Percentiles rank a stretch among this genome's conserved stretches.
Conservation (phyloP, 78 protist species). For the Dictyostelium intermedium region DNA sequence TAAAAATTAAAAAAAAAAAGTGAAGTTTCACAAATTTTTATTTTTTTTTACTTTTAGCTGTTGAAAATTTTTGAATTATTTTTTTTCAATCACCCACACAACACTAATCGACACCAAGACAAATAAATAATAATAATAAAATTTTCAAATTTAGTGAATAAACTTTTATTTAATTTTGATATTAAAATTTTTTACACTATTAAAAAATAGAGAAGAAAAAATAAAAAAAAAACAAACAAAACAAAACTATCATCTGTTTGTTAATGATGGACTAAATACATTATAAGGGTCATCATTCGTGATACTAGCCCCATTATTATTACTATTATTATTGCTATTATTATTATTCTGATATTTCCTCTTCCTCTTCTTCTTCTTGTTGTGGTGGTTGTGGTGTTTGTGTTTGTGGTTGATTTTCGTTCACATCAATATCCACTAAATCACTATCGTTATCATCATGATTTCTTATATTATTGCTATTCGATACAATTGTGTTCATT, state of each 20-base stretch:
- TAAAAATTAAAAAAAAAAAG: neutral
- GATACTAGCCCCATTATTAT: neutral
- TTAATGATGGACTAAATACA: neutral
- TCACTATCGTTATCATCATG: neutral
- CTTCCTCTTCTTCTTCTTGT: neutral
- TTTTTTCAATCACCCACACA: no score
- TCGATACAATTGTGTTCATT: neutral
- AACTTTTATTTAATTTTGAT: no score
- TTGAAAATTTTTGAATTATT: no score
- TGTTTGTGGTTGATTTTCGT: neutral
- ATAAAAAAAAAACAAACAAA: no score
- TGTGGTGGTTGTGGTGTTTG: neutral
- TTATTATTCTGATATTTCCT: neutral
- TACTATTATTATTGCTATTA: neutral
- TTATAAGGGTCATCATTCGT: neutral
- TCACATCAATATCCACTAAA: neutral
- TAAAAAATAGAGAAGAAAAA: no score
- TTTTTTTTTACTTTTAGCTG: no score
- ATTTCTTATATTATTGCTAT: neutral
- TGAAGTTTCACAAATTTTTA: no score
- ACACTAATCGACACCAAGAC: no score
- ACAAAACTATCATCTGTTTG: neutral
- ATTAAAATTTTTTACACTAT: no score
- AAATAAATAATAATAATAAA: no score
- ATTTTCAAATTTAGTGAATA: no score